phyloP scores from a whole-genome alignment of 768 basidiomycete genomes.

The Amanita pseudoporphyria region DNA sequence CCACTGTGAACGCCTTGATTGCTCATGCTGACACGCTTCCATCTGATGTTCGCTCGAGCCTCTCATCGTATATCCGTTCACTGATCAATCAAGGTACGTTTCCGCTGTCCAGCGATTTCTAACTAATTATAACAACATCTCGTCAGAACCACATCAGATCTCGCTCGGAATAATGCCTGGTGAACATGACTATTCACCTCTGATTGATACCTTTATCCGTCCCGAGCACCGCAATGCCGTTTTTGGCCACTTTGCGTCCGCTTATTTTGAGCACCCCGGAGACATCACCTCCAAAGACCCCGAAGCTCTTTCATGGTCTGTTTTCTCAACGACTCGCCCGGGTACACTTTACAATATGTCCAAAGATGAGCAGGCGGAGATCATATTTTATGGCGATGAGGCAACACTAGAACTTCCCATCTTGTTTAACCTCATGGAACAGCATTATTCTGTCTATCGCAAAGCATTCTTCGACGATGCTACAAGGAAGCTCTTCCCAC shows the following conservation, averaged over 20 bases:
- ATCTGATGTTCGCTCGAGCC: background rate
- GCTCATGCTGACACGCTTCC: conserved; percentile 1
- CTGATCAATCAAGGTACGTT: background rate
- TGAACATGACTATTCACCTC: background rate
- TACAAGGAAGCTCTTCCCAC: background rate
- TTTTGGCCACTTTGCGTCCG: background rate
- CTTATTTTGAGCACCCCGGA: background rate
- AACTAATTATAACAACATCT: background rate
- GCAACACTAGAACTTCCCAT: background rate
- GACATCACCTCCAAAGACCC: background rate
- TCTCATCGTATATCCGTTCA: background rate
- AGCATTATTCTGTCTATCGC: background rate
- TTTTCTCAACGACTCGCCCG: background rate
- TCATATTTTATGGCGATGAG: background rate
- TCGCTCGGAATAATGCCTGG: background rate
- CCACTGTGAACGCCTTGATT: background rate
- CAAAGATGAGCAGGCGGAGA: background rate
- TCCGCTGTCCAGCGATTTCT: background rate
- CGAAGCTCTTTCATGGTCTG: background rate
- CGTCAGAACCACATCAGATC: background rate
- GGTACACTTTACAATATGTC: background rate
- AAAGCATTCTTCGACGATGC: background rate
- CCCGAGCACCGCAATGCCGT: background rate
- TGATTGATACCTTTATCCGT: background rate
- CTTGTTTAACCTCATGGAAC: background rate